These are phyloP conservation scores for Fagus sylvatica DNA, from an alignment of 306 rosid species.

Conservation along the genomic window DNA sequence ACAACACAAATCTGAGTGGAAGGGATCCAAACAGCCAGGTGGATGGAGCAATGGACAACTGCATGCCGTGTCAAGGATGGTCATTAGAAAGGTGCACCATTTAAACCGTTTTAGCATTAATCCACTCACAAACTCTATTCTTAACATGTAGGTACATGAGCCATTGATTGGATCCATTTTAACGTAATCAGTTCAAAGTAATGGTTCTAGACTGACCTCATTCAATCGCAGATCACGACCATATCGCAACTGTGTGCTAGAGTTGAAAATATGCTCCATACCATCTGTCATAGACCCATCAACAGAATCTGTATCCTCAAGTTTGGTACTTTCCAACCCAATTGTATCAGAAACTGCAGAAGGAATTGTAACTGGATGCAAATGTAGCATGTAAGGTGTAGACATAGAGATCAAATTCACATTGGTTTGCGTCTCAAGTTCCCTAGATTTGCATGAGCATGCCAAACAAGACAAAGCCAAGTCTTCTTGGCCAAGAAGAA, in stretches of 20 bases:
- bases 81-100: background rate
- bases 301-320: constrained; percentile 93
- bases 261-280: constrained; percentile 97
- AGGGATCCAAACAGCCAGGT: too few species aligned
- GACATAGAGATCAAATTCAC: constrained; percentile 92
- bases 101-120: background rate
- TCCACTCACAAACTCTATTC: background rate
- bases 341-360: constrained; percentile 87
- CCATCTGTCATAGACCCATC: constrained; percentile 91
- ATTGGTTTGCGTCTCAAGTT: constrained; percentile 76
- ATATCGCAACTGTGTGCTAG: constrained; percentile 94
- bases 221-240: constrained; percentile 94
- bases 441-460: constrained; percentile 67
- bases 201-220: constrained; percentile 62
- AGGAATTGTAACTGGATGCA: constrained; percentile 93
- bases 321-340: constrained; percentile 71
- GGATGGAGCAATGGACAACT: background rate
- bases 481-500: constrained; percentile 97
- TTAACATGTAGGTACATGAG: background rate
- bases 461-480: constrained; percentile 88
- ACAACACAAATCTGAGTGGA: too few species aligned
- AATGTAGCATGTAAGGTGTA: constrained; percentile 92
- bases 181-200: constrained; percentile 8
- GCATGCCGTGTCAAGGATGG: background rate
- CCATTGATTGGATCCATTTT: constrained; percentile 15